These are phyloP conservation scores for Termitomyces sp. DNA, from an alignment of 768 basidiomycete genomes.

Conservation along the genomic window DNA sequence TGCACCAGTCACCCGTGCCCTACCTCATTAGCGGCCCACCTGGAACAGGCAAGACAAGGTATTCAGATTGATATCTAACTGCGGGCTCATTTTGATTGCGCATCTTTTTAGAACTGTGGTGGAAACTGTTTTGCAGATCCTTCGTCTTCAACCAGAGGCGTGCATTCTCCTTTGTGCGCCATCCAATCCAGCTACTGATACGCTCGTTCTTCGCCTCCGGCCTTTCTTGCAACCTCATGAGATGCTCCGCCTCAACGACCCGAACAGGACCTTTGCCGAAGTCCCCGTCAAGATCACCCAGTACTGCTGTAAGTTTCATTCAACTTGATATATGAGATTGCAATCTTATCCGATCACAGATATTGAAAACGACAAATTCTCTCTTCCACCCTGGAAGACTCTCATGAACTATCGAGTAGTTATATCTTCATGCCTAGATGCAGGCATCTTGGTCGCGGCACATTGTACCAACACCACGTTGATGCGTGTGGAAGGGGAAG, in stretches of 20 bases:
- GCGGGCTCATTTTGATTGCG: not conserved
- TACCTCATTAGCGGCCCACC: constrained; percentile 49
- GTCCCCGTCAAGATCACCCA: constrained; percentile 41
- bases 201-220: constrained; percentile 38
- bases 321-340: not conserved
- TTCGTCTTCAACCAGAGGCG: constrained; percentile 41
- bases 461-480: constrained; percentile 41
- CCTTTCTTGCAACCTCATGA: constrained; percentile 34
- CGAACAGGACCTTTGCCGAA: constrained; percentile 47
- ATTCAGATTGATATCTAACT: not conserved
- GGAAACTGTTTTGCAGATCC: constrained; percentile 47
- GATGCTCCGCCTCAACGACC: constrained; percentile 47
- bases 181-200: constrained; percentile 50
- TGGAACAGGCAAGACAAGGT: constrained; percentile 54
- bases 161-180: constrained; percentile 49
- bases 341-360: constrained; percentile 22
- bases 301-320: constrained; percentile 39
- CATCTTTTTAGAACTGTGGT: constrained; percentile 37
- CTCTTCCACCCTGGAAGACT: constrained; percentile 42
- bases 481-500: constrained; percentile 36
- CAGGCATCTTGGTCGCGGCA: constrained; percentile 39
- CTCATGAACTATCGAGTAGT: constrained; percentile 46
- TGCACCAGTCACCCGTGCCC: constrained; percentile 42
- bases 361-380: constrained; percentile 42
- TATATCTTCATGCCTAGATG: constrained; percentile 44